phyloP scores from a whole-genome alignment of 345 rosid species.

The Eucalyptus cloeziana region DNA sequence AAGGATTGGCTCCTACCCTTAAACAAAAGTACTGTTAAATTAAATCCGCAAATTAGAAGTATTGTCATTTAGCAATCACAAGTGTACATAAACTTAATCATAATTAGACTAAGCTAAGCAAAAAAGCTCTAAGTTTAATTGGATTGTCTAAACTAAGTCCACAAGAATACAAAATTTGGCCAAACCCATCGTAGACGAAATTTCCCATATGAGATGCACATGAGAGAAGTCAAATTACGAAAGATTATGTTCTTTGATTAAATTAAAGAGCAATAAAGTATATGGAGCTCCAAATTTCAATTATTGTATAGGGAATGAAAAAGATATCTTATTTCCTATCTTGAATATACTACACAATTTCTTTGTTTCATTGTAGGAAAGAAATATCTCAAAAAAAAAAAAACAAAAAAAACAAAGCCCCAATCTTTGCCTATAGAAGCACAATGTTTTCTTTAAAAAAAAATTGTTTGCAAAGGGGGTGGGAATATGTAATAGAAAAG shows the following conservation, averaged over 20 bases:
- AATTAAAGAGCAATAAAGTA: background rate
- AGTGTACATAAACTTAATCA: background rate
- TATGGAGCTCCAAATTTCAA: background rate
- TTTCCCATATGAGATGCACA: background rate
- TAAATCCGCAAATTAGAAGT: background rate
- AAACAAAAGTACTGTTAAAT: background rate
- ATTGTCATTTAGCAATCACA: background rate
- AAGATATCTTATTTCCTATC: background rate
- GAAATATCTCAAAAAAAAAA: too few species aligned
- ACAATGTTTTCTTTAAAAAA: too few species aligned
- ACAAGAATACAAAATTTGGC: background rate
- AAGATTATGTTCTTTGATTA: background rate
- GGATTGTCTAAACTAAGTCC: background rate
- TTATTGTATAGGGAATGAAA: background rate
- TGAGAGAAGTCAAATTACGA: background rate
- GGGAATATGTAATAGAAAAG: too few species aligned
- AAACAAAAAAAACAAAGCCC: too few species aligned
- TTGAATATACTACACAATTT: background rate
- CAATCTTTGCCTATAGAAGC: background rate
- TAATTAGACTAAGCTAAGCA: background rate
- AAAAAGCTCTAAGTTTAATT: background rate
- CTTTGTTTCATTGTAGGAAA: background rate
- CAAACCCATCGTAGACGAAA: background rate
- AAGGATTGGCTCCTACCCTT: rapidly evolving
- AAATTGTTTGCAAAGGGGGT: background rate